Evolutionary conservation across 2,329 filamentous ascomycete genomes (phyloP).

Genomic region (Colletotrichum sojae): DNA sequence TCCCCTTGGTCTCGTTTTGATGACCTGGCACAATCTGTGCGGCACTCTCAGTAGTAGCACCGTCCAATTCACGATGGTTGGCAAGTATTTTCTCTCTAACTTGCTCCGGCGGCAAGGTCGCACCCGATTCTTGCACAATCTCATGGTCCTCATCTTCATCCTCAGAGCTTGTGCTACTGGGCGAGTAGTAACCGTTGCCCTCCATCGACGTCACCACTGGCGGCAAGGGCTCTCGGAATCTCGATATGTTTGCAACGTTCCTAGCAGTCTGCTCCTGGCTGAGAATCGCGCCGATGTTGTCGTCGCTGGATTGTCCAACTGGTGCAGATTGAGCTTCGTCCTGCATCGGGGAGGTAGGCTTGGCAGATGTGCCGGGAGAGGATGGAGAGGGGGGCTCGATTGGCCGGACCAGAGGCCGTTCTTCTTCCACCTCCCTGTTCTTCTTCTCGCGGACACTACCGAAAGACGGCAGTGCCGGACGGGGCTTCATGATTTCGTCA

Average conservation of each 20-base stretch:
- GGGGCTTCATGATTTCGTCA: conserved; percentile 80
- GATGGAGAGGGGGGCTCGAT: conserved; percentile 53
- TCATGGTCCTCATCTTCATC: conserved; percentile 51
- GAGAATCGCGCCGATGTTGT: conserved; percentile 69
- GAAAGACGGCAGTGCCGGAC: conserved; percentile 81
- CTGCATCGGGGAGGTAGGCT: conserved; percentile 28
- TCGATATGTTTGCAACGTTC: conserved; percentile 69
- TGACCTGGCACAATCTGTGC: neutral
- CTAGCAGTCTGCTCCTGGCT: conserved; percentile 67
- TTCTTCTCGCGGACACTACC: conserved; percentile 80
- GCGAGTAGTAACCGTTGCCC: conserved; percentile 74
- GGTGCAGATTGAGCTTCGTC: conserved; percentile 43
- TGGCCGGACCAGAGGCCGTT: conserved; percentile 72
- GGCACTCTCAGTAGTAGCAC: neutral
- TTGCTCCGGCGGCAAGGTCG: conserved; percentile 19
- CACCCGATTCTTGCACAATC: conserved; percentile 25
- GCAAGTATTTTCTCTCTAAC: conserved; percentile 30
- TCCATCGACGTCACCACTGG: conserved; percentile 80
- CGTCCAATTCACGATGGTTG: conserved; percentile 12
- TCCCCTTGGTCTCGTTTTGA: neutral
- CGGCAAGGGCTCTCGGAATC: conserved; percentile 75
- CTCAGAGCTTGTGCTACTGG: conserved; percentile 63
- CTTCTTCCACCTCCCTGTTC: conserved; percentile 67
- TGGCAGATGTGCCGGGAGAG: conserved; percentile 45
- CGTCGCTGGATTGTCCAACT: conserved; percentile 72